These are phyloP conservation scores for Neurospora pannonica DNA, from an alignment of 495 filamentous ascomycete genomes.

Conservation along the genomic window DNA sequence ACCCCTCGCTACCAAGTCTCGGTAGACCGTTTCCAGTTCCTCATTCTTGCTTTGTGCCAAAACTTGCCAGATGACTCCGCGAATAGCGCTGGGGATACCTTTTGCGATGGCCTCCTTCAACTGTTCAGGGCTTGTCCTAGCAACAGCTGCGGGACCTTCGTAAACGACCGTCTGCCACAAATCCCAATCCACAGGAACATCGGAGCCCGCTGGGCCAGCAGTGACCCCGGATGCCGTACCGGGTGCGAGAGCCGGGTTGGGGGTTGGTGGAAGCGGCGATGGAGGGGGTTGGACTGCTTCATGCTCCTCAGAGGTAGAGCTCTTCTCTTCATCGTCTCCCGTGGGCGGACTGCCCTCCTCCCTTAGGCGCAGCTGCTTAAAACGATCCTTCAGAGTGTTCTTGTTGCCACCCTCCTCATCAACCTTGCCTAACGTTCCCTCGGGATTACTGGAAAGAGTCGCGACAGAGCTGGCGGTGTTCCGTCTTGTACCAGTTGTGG, in stretches of 20 bases:
- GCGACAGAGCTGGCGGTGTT: slow-evolving; percentile 70
- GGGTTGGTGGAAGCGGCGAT: slow-evolving; percentile 41
- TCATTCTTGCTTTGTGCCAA: slow-evolving; percentile 87
- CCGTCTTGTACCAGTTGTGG: slow-evolving; percentile 30
- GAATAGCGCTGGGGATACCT: slow-evolving; percentile 88
- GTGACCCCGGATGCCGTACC: slow-evolving; percentile 73
- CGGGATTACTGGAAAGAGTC: slow-evolving; percentile 63
- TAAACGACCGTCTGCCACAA: slow-evolving; percentile 95
- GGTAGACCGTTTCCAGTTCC: slow-evolving; percentile 81
- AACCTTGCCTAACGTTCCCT: slow-evolving; percentile 60
- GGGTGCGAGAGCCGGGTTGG: slow-evolving; percentile 55
- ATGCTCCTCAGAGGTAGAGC: slow-evolving; percentile 46
- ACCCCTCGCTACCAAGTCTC: slow-evolving; percentile 68
- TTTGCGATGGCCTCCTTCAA: slow-evolving; percentile 83
- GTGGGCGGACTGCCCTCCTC: slow-evolving; percentile 56
- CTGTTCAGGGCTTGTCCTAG: slow-evolving; percentile 74
- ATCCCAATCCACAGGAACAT: slow-evolving; percentile 86
- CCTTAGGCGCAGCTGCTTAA: slow-evolving; percentile 71
- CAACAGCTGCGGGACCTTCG: slow-evolving; percentile 78
- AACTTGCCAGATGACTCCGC: slow-evolving; percentile 97
- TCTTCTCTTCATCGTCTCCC: slow-evolving; percentile 39
- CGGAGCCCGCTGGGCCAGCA: slow-evolving; percentile 54
- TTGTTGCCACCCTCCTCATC: slow-evolving; percentile 46
- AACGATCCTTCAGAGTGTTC: slow-evolving; percentile 75
- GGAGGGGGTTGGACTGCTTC: slow-evolving; percentile 31